A percentile compares a stretch with the other conserved stretches of the same genome.
phyloP scores from a whole-genome alignment of 1,284 basidiomycete genomes.

The Ustilago sp. region DNA sequence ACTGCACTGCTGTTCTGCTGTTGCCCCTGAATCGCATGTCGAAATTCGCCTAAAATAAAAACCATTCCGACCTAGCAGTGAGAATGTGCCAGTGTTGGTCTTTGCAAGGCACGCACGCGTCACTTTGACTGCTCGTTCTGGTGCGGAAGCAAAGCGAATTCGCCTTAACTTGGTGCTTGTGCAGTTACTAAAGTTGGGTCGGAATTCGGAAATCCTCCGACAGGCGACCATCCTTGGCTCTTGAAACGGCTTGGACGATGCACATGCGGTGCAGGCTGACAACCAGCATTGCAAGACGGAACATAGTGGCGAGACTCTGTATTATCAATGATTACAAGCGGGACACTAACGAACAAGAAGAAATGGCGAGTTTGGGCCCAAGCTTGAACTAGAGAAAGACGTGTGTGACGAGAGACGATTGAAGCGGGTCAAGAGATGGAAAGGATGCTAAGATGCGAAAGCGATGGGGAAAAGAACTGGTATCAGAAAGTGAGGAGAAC shows the following conservation, averaged over 20 bases:
- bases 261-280: background rate
- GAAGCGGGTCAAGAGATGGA: background rate
- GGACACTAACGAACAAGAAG: background rate
- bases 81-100: slow-evolving; percentile 30
- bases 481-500: background rate
- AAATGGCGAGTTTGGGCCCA: background rate
- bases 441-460: slow-evolving; percentile 8
- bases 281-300: background rate
- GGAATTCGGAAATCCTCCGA: slow-evolving; percentile 4
- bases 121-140: slow-evolving; percentile 2
- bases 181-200: background rate
- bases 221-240: background rate
- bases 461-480: background rate
- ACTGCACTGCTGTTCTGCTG: background rate
- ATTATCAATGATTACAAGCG: background rate
- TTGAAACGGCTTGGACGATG: background rate
- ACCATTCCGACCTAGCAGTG: background rate
- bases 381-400: background rate
- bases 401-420: slow-evolving; percentile 3
- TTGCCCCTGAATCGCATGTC: background rate
- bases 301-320: background rate
- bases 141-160: slow-evolving; percentile 18
- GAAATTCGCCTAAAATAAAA: slow-evolving; percentile 15
- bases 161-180: slow-evolving; percentile 9
- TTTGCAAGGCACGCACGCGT: slow-evolving; percentile 32